A percentile compares a stretch with the other conserved stretches of the same genome.
Conservation (phyloP, 805 yeast genomes). For the Starmerella vitae region DNA sequence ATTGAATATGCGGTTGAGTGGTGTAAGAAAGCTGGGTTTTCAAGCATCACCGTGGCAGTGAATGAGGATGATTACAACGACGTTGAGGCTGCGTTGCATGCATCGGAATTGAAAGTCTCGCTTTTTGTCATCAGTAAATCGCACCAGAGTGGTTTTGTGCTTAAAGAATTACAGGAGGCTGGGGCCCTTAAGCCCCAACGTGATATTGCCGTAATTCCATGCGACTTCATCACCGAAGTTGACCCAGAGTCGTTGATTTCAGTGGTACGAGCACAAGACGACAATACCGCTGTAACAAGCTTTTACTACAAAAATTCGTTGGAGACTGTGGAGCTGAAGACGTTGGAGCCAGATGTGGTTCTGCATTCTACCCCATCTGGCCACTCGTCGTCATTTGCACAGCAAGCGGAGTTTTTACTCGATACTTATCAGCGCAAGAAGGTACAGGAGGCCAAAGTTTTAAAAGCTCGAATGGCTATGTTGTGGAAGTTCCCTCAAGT, state of each 20-base stretch:
- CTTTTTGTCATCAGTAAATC: constrained; percentile 9
- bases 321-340: constrained; percentile 68
- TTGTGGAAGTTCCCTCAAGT: constrained; percentile 78
- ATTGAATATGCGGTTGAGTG: constrained; percentile 76
- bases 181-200: constrained; percentile 20
- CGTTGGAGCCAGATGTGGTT: constrained; percentile 50
- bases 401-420: constrained; percentile 32
- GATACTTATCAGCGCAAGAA: constrained; percentile 60
- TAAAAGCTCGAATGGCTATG: constrained; percentile 72
- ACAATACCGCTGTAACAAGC: constrained; percentile 49
- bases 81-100: constrained; percentile 11
- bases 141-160: constrained; percentile 16
- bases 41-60: constrained; percentile 46
- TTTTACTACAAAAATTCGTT: constrained; percentile 62
- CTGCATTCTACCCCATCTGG: constrained; percentile 26
- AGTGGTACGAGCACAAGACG: constrained; percentile 60
- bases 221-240: constrained; percentile 84
- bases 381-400: constrained; percentile 10
- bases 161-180: constrained; percentile 9
- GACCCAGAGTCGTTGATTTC: constrained; percentile 84
- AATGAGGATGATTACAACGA: constrained; percentile 36
- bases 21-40: constrained; percentile 78
- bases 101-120: constrained; percentile 4
- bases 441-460: constrained; percentile 55
- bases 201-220: constrained; percentile 74